Evolutionary conservation across 2,329 filamentous ascomycete genomes (phyloP), one percentile per base, ranked within the genome.

Genomic region (Coniochaeta hoffmannii): DNA sequence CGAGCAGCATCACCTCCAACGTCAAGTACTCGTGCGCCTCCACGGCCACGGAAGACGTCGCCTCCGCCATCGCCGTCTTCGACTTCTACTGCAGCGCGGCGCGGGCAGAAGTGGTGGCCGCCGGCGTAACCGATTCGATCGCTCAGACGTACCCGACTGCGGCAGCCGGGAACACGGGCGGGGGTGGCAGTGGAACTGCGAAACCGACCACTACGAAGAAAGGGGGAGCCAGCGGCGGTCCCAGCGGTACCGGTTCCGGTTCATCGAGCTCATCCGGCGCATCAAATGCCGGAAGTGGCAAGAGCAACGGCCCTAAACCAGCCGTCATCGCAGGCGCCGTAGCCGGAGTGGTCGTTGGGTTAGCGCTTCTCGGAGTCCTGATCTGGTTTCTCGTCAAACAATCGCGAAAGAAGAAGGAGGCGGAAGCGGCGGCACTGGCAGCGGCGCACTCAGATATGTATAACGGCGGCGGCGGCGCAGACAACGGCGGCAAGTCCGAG

Each of bases 21-120:
- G 72, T 79, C 53, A 75, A 73, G 57, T 71, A 65, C 19, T 67
- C 65, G n/a, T 82, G 78, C 59, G 67, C 66, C 2, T 72, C 68
- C 26, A 75, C 71, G 2, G 74, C 72, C 3, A 70, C 68, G 1
- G 74, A 69, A 28, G 76, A 76, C 34, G 65, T 80, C 4, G 69
- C 70, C 4, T 79, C 78, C 1, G 78, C 76, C 2, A 57, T 80
- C 2, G 58, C 61, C 3, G 66, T 67, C 0, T 75, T 75, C 57
- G 67, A 73, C 41, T 67, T 69, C 46, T 82, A 80, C 60, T 82
- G 78, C 61, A 77, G 71, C 55, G 79, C 78, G 3, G 79, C 74
- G 1, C 69, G 69, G 52, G 72, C 67, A 22, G 61, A 76, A 36
- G 69, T 73, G 1, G 68, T 61, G 1, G 68, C 74, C 5, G 68